These are phyloP conservation scores for Rhododendron griersonianum DNA, from an alignment of 148 eudicot genomes.

Conservation along the genomic window DNA sequence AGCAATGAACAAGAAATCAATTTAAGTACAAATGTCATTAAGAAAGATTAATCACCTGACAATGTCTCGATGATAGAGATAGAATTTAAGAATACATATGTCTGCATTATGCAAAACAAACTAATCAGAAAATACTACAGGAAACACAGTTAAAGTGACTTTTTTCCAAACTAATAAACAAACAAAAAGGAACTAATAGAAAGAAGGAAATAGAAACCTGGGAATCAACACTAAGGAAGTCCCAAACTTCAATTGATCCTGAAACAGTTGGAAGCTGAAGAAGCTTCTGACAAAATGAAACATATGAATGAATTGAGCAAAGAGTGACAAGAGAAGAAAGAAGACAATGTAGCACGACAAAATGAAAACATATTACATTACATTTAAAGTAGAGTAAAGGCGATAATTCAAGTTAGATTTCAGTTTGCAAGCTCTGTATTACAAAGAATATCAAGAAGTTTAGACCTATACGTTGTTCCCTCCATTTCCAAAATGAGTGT, in stretches of 20 bases:
- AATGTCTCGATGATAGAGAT: constrained; percentile 84
- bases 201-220: constrained; percentile 56
- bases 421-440: not conserved
- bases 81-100: constrained; percentile 80
- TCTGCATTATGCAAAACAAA: constrained; percentile 49
- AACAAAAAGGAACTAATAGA: constrained; percentile 6
- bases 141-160: not conserved
- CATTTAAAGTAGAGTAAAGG: not conserved
- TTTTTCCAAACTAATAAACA: constrained; percentile 4
- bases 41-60: constrained; percentile 49
- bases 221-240: constrained; percentile 97
- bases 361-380: not conserved
- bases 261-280: constrained; percentile 91
- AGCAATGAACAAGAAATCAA: not conserved
- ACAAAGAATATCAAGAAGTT: not conserved
- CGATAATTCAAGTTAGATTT: not conserved
- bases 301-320: constrained; percentile 10
- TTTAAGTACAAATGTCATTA: not conserved
- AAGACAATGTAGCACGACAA: not conserved
- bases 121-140: constrained; percentile 7
- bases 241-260: constrained; percentile 98
- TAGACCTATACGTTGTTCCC: not conserved
- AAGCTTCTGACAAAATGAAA: constrained; percentile 60
- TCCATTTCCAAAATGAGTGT: not conserved
- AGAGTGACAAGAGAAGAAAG: constrained; percentile 1